Base-by-base conservation (phyloP, 1,284 basidiomycete species). In the Cryptococcus sp. region DNA sequence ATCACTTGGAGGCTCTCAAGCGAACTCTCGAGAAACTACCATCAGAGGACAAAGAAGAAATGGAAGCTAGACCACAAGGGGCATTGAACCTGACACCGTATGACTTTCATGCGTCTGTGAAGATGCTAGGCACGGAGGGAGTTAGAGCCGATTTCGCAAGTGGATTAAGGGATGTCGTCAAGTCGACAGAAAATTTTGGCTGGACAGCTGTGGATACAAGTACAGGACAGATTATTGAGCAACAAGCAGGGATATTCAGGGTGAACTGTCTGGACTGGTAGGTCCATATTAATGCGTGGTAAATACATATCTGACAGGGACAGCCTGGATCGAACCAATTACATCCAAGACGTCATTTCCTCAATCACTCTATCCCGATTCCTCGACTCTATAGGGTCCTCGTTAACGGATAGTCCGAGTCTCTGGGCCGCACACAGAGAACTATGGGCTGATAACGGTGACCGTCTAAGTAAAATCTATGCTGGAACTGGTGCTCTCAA, bases 311-410 rank as follows among this genome's bases (percentile, higher is more conserved):
- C 58, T 65, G 35, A 58, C 52, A 46, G 54, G 46, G 61, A 11
- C 63, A 94, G 92, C 73, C 79, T 98, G 59, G 95, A 98, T 71
- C 86, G 96, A 41, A 99, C 96, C n/a, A 99, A 99, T 72, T 96
- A 96, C 62, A 85, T 97, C 1, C 89, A 98, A 76, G 94, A 97
- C 66, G 89, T 95, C 58, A 79, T 96, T 43, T 93, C 90, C 1
- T 83, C 86, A 4, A 83, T 83, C 35, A 83, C 85, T 0, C 79
- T 95, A 10, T 86, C 90, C 62, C 56, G 67, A 31, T 80, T 78
- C 58, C 66, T 80, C 5, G 52, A 57, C 1, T 67, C 70, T 4
- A 61, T 74, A 34, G 60, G 64, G 13, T 73, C 63, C 7, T 60
- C 63, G 8, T 52, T 72, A 7, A 55, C 64, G 45, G 58, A 55